Base-by-base conservation (phyloP, 305 asterid species). In the Andrographis paniculata region DNA sequence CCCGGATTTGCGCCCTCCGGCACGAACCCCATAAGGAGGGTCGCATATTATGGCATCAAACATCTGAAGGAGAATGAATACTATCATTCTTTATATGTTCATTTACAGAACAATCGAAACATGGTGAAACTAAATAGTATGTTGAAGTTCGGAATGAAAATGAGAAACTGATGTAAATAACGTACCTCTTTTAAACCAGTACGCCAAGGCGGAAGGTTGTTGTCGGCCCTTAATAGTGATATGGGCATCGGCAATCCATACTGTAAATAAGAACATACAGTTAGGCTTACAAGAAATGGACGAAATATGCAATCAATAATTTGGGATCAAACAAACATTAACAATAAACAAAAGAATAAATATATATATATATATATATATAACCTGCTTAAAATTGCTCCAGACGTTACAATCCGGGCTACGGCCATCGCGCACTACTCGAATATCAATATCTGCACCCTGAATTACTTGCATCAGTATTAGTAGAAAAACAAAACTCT, bases 361-460 rank as follows among this genome's bases (percentile, higher is more conserved):
- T 8, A 24, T 8, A 24, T 24, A 24, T 24, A 24, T 24, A 24
- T 3, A 24, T 24, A n/a, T 17, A 21, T 11, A 31, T 49, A n/a
- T n/a, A 20, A 82, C 99, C 99, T 91, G 96, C 66, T 80, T 81
- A 68, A 91, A 91, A 70, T 91, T 91, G 88, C 89, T 91, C 96
- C 99, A 86, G 50, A 91, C 93, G 58, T 86, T 86, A 72, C 99
- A 91, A 72, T 91, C 84, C 53, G 99, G 95, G 52, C 99, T 96
- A 45, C 94, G 95, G 13, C 99, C 96, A 78, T 91, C 99, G 59
- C 99, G 96, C 50, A 86, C 96, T 50, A 83, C 99, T 42, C 99
- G 95, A 55, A 91, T 91, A 66, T 91, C 99, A 64, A 86, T 91
- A 75, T 86, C 96, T 69, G 94, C 95, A 69, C 96, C 96, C 98